These are phyloP conservation scores for Acanthamoeba royreba DNA, from an alignment of 208 protist genomes.

Conservation along the genomic window DNA sequence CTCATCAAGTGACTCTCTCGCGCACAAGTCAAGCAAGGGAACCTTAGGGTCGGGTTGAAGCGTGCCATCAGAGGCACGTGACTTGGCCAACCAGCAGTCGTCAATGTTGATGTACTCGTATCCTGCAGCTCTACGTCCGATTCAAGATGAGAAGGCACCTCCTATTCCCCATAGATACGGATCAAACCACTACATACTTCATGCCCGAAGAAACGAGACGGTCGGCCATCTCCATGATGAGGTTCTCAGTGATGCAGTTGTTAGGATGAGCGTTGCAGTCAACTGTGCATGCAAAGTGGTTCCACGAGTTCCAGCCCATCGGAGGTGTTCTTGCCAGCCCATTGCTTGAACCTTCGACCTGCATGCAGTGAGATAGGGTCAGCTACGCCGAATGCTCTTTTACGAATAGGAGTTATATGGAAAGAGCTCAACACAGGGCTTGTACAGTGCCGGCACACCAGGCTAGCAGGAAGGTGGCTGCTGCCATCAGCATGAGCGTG, in stretches of 20 bases:
- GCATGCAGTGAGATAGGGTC: too few species aligned
- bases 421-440: too few species aligned
- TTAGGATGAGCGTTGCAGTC: background rate
- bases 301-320: conserved; percentile 44
- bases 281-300: conserved; percentile 7
- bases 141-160: background rate
- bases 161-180: too few species aligned
- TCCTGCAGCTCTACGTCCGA: background rate
- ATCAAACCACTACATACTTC: background rate
- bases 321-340: conserved; percentile 15
- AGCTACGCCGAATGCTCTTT: too few species aligned
- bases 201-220: background rate
- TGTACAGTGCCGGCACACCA: too few species aligned
- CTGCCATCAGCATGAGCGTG: too few species aligned
- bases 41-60: conserved; percentile 33
- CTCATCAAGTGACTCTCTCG: background rate
- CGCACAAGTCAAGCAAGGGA: background rate
- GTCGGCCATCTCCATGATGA: conserved; percentile 16
- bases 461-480: too few species aligned
- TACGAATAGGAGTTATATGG: too few species aligned
- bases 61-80: background rate
- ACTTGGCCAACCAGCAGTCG: conserved; percentile 28
- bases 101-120: conserved; percentile 62
- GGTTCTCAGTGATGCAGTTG: background rate
- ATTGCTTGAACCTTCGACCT: background rate